A percentile compares a stretch with the other conserved stretches of the same genome.
These are phyloP conservation scores for Botrytis medusae DNA, from an alignment of 2,329 filamentous ascomycete species.

Conservation along the genomic window DNA sequence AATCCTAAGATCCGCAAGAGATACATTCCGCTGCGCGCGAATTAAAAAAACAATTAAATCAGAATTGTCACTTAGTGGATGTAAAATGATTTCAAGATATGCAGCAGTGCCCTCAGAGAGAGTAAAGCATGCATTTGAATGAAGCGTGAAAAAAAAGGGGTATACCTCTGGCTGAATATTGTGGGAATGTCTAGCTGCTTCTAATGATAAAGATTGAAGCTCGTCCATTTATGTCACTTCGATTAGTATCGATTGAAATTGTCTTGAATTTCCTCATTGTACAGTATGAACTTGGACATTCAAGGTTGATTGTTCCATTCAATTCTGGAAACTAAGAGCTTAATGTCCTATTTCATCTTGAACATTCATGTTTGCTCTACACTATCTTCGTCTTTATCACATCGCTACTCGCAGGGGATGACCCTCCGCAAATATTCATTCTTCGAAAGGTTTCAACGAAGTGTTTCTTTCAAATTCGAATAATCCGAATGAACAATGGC, in stretches of 20 bases:
- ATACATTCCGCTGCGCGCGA: neutral
- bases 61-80: neutral
- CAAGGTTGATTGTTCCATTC: neutral
- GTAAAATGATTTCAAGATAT: neutral
- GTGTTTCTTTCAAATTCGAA: neutral
- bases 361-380: too few relatives aligned
- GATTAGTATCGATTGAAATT: neutral
- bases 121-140: neutral
- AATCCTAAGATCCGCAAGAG: neutral
- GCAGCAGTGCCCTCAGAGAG: neutral
- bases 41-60: neutral
- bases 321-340: neutral
- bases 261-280: neutral
- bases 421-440: neutral
- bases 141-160: too few relatives aligned
- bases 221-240: neutral
- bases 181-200: too few relatives aligned
- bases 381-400: neutral
- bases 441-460: neutral
- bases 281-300: neutral
- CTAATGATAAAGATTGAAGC: too few relatives aligned
- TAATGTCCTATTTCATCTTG: too few relatives aligned
- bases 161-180: too few relatives aligned
- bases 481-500: neutral
- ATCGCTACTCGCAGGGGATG: neutral